A percentile compares a stretch with the other conserved stretches of the same genome.
Evolutionary conservation across 371 early-diverging fungal genomes (phyloP).

Genomic region (Parasitella parasitica): DNA sequence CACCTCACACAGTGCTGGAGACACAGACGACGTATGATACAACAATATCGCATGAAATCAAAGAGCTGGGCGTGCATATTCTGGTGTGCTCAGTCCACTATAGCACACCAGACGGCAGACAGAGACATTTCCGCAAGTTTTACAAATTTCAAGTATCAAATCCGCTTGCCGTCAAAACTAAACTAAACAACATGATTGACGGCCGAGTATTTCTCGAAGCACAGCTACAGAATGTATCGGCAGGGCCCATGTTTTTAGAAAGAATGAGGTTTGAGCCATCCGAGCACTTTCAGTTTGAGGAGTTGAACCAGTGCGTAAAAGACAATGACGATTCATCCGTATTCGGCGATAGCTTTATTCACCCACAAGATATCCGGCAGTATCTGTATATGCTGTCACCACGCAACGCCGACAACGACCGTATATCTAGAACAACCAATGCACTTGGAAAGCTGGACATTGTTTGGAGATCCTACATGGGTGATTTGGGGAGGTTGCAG

Average conservation of each 20-base stretch:
- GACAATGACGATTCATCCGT: conserved; percentile 27
- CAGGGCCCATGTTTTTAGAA: conserved; percentile 82
- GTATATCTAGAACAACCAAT: conserved; percentile 70
- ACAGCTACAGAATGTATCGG: conserved; percentile 88
- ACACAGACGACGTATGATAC: conserved; percentile 67
- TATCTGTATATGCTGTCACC: conserved; percentile 87
- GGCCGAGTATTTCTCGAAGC: conserved; percentile 88
- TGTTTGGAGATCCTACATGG: conserved; percentile 86
- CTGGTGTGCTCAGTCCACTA: conserved; percentile 90
- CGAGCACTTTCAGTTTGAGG: conserved; percentile 67
- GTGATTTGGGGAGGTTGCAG: conserved; percentile 88
- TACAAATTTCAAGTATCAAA: conserved; percentile 96
- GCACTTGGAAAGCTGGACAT: conserved; percentile 93
- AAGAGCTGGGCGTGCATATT: conserved; percentile 91
- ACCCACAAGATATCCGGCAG: conserved; percentile 83
- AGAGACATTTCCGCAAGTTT: conserved; percentile 81
- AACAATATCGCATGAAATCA: conserved; percentile 88
- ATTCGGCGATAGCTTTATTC: conserved; percentile 64
- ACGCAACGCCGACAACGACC: conserved; percentile 53
- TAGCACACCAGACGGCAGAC: conserved; percentile 57
- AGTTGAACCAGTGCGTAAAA: conserved; percentile 58
- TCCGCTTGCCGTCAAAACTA: conserved; percentile 95
- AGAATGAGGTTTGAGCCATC: conserved; percentile 84
- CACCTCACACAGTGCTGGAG: conserved; percentile 34
- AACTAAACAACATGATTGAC: conserved; percentile 76